A percentile compares a stretch with the other conserved stretches of the same genome.
phyloP scores from a whole-genome alignment of 2,329 filamentous ascomycete genomes.

The Curvularia eragrostidis region DNA sequence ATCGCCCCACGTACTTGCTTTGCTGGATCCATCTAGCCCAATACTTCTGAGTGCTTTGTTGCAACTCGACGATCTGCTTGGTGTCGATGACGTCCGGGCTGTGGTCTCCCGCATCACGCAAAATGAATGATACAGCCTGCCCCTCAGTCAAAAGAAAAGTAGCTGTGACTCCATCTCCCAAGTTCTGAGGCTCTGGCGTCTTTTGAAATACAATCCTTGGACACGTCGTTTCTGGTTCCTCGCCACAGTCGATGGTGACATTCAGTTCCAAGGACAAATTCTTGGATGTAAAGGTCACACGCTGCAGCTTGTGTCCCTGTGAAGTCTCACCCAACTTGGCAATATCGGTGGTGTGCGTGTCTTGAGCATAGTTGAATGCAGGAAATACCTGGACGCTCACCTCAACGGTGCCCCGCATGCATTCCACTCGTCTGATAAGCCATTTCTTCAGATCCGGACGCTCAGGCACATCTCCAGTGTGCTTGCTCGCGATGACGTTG shows the following conservation, averaged over 20 bases:
- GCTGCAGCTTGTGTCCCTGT: constrained; percentile 30
- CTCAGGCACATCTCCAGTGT: constrained; percentile 37
- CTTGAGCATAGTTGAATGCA: constrained; percentile 65
- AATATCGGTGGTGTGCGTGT: constrained; percentile 66
- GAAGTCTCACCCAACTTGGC: constrained; percentile 40
- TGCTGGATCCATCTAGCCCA: constrained; percentile 78
- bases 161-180: constrained; percentile 69
- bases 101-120: constrained; percentile 65
- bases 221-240: constrained; percentile 55
- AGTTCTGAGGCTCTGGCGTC: constrained; percentile 59
- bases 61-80: constrained; percentile 65
- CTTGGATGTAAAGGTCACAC: constrained; percentile 66
- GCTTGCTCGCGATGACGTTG: constrained; percentile 31
- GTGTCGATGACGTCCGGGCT: constrained; percentile 66
- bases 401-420: constrained; percentile 70
- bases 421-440: constrained; percentile 75
- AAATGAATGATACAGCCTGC: constrained; percentile 71
- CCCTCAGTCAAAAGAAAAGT: constrained; percentile 68
- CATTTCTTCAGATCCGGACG: constrained; percentile 65
- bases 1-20: constrained; percentile 73
- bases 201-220: constrained; percentile 65
- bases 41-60: constrained; percentile 72
- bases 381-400: constrained; percentile 75
- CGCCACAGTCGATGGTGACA: constrained; percentile 68
- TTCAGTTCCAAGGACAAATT: constrained; percentile 70